Conservation (phyloP, 2,329 filamentous ascomycete species). For the Sclerotinia spermophila region DNA sequence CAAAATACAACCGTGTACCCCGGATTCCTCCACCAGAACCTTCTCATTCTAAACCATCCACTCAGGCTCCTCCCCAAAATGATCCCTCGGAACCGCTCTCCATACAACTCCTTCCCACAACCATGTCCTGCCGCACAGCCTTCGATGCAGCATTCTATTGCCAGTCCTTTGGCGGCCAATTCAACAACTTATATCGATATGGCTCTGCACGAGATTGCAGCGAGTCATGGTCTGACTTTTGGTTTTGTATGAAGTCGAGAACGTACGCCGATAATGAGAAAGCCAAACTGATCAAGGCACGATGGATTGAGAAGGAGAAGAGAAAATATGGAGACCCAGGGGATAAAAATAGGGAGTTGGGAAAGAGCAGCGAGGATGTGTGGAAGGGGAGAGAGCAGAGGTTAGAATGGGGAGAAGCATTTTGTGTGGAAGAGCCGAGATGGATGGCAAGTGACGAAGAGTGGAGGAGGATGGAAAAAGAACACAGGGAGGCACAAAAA, state of each 20-base stretch:
- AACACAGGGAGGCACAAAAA: not conserved
- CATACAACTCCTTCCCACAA: constrained; percentile 70
- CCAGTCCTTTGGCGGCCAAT: constrained; percentile 86
- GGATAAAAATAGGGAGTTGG: constrained; percentile 52
- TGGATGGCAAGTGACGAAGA: constrained; percentile 16
- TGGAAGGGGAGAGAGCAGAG: constrained; percentile 72
- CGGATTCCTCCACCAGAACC: constrained; percentile 21
- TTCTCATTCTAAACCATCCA: not conserved
- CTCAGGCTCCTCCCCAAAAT: constrained; percentile 20
- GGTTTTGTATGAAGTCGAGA: constrained; percentile 92
- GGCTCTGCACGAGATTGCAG: constrained; percentile 73
- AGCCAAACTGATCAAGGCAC: constrained; percentile 43
- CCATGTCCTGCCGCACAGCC: constrained; percentile 83
- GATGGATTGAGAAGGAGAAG: constrained; percentile 48
- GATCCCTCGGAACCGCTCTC: constrained; percentile 45
- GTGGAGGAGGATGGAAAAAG: constrained; percentile 33
- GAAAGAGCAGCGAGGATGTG: constrained; percentile 83
- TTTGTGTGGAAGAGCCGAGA: constrained; percentile 20
- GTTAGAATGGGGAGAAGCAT: constrained; percentile 45
- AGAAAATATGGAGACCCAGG: constrained; percentile 46
- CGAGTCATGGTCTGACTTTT: constrained; percentile 89
- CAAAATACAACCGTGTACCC: constrained; percentile 33
- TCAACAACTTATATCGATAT: constrained; percentile 85
- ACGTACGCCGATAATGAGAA: constrained; percentile 57
- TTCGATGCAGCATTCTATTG: constrained; percentile 96